Base-by-base conservation (phyloP, 2,329 filamentous ascomycete genomes). In the Penicillium brasilianum region DNA sequence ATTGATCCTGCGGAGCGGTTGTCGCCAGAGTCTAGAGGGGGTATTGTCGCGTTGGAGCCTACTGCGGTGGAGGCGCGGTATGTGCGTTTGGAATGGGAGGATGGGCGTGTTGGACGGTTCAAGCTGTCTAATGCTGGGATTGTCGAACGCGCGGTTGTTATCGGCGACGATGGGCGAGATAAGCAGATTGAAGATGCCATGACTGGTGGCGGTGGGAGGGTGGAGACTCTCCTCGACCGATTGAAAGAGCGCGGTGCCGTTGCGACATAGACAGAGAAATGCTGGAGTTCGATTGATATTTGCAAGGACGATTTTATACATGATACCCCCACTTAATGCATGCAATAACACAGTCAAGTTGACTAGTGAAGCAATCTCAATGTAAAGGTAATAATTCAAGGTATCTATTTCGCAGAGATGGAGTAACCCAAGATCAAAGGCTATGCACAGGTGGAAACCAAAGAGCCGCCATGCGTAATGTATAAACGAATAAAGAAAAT, bases 31-130 rank as follows among this genome's bases (percentile, higher is more conserved):
- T 70, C 71, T 32, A 66, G 69, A 7, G 65, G 74, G 16, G 76
- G 74, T 9, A 73, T 82, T 62, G 64, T 71, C 0, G 75, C 75
- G 18, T 55, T 82, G 43, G 62, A 68, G 18, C 59, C 75, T 4
- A 76, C 73, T 3, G 69, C 77, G 13, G 54, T 78, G 34, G 80
- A 82, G 63, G 72, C 77, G 16, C 70, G 75, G 37, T 80, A 80
- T 70, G 69, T 80, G 28, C 74, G 78, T 11, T 49, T 82, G 16
- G 74, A 80, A 60, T 82, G 79, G 79, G 69, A 67, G 13, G 78
- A 81, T 69, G 79, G 78, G 5, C 74, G 76, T 5, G 74, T 82
- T 30, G 80, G 79, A 3, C 70, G 77, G 44, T 75, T 82, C 46
- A 79, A 78, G 60, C 66, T 82, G 25, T 77, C 77, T 3, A 74